These are phyloP conservation scores for Pseudoperonospora humuli DNA, from an alignment of 352 stramenopile species.

Conservation along the genomic window DNA sequence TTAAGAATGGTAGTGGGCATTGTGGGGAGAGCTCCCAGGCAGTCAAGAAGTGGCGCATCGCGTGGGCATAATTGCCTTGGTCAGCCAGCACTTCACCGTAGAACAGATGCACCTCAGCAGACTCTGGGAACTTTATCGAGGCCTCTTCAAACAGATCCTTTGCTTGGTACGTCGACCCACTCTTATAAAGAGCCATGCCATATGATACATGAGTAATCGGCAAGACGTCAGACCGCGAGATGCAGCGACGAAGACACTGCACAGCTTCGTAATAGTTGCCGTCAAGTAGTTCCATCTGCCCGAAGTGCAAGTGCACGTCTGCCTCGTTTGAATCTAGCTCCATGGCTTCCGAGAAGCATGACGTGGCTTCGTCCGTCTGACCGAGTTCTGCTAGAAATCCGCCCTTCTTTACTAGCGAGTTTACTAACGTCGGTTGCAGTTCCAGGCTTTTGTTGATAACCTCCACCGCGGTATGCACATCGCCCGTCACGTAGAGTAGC, in stretches of 20 bases:
- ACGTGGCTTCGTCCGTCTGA: slow-evolving; percentile 47
- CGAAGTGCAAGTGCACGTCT: slow-evolving; percentile 72
- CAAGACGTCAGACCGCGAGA: slow-evolving; percentile 68
- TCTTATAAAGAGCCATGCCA: slow-evolving; percentile 84
- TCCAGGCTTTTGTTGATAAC: slow-evolving; percentile 53
- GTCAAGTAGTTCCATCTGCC: slow-evolving; percentile 75
- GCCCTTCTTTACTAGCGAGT: slow-evolving; percentile 74
- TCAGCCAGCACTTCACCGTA: slow-evolving; percentile 76
- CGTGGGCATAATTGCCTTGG: slow-evolving; percentile 72
- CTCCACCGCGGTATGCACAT: slow-evolving; percentile 64
- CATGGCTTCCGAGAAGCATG: slow-evolving; percentile 57
- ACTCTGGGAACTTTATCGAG: slow-evolving; percentile 51
- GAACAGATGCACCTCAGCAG: slow-evolving; percentile 73
- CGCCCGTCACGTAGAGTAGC: slow-evolving; percentile 71
- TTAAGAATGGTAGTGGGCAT: slow-evolving; percentile 78
- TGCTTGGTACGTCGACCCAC: slow-evolving; percentile 70
- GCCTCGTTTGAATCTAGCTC: slow-evolving; percentile 66
- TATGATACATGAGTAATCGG: slow-evolving; percentile 75
- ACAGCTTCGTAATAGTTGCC: slow-evolving; percentile 68
- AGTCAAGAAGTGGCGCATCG: slow-evolving; percentile 70
- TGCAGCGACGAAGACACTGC: slow-evolving; percentile 59
- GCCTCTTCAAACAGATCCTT: slow-evolving; percentile 77
- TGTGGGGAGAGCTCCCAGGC: slow-evolving; percentile 65
- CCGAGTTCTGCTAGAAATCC: slow-evolving; percentile 74
- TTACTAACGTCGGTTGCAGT: slow-evolving; percentile 46